These are phyloP conservation scores for Nymphaea thermarum DNA, from an alignment of 164 flowering plant species.

Conservation along the genomic window DNA sequence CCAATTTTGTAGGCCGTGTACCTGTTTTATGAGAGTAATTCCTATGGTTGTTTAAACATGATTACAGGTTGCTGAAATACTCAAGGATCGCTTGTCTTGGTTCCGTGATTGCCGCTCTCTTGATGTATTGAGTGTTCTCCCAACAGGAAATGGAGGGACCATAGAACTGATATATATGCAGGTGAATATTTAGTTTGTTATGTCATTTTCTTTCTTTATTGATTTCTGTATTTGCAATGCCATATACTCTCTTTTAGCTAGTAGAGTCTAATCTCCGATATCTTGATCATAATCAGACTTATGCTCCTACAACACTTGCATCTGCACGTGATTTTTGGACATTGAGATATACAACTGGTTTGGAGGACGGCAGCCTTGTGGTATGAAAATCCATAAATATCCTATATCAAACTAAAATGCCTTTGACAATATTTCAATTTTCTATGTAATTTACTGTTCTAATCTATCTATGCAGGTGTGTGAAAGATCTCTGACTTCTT, in stretches of 20 bases:
- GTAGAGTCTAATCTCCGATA: not conserved
- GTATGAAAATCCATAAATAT: slow-evolving; percentile 15
- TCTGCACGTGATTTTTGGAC: slow-evolving; percentile 88
- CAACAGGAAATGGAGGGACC: slow-evolving; percentile 70
- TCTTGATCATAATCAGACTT: slow-evolving; percentile 27
- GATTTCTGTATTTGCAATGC: too few species aligned
- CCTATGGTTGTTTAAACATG: not conserved
- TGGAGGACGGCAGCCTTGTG: slow-evolving; percentile 88
- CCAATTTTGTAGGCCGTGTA: not conserved
- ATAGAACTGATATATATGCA: slow-evolving; percentile 83
- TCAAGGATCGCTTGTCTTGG: slow-evolving; percentile 86
- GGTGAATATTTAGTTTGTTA: slow-evolving; percentile 21
- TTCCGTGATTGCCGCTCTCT: slow-evolving; percentile 74
- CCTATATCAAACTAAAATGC: too few species aligned
- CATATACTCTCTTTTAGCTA: too few species aligned
- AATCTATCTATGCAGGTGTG: slow-evolving; percentile 39
- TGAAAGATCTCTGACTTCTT: slow-evolving; percentile 65
- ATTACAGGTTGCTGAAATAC: slow-evolving; percentile 61
- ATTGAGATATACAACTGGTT: slow-evolving; percentile 52
- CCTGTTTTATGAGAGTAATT: not conserved
- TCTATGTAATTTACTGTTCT: not conserved
- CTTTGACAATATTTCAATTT: too few species aligned
- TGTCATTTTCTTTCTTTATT: not conserved
- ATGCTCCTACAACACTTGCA: slow-evolving; percentile 89
- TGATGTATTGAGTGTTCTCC: slow-evolving; percentile 48